Conservation (phyloP, 2,329 filamentous ascomycete genomes). For the Dothistroma septosporum region DNA sequence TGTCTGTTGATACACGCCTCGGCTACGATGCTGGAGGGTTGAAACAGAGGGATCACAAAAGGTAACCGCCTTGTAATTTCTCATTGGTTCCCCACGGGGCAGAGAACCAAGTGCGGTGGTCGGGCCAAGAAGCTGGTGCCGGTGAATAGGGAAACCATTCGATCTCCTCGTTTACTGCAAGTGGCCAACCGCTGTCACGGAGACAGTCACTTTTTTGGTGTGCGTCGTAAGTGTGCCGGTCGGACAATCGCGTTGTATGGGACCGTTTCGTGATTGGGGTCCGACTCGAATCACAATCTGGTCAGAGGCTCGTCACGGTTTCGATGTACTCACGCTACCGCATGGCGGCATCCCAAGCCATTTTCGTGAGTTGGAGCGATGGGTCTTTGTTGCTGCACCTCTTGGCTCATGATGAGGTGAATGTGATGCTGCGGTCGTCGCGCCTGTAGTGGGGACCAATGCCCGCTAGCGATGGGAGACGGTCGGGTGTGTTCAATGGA, state of each 20-base stretch:
- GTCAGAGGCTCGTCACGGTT: background rate
- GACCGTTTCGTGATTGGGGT: background rate
- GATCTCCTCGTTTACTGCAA: background rate
- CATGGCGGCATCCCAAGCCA: background rate
- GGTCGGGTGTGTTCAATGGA: background rate
- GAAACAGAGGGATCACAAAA: background rate
- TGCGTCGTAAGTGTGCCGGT: background rate
- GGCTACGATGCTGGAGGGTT: background rate
- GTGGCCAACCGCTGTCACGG: background rate
- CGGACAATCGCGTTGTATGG: background rate
- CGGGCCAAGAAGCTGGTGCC: background rate
- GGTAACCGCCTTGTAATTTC: background rate
- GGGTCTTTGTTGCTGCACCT: background rate
- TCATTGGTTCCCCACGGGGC: background rate
- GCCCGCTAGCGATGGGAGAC: background rate
- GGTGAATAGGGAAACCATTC: background rate
- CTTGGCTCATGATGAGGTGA: background rate
- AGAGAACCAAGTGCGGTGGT: background rate
- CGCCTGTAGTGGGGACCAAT: background rate
- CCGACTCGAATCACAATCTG: conserved; percentile 2
- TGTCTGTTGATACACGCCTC: background rate
- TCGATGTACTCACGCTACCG: background rate
- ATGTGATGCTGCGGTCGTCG: background rate
- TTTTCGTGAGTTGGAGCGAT: background rate
- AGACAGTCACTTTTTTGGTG: background rate